Conservation (phyloP, 106 monocot species). For the Agapanthus africanus region DNA sequence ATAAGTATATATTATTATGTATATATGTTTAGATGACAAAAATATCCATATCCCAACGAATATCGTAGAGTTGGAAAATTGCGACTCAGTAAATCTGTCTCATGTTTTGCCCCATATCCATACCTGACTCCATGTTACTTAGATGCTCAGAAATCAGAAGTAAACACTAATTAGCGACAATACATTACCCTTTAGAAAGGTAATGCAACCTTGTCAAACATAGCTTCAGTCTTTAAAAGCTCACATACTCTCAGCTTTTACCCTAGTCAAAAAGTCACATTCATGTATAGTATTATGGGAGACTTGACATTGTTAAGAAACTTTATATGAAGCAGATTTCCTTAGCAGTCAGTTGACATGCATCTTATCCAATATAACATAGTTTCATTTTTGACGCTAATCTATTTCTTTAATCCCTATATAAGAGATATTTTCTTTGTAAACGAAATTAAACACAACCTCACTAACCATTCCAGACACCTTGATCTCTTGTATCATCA, state of each 20-base stretch:
- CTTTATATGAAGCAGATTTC: not conserved
- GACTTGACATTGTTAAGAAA: not conserved
- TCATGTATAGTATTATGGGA: no score
- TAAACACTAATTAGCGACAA: not conserved
- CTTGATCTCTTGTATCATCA: conserved; percentile 44
- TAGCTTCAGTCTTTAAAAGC: not conserved
- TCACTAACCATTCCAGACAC: conserved; percentile 79
- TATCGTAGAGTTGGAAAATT: no score
- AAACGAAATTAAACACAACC: not conserved
- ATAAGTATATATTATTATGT: no score
- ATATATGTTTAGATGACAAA: no score
- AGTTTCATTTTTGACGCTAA: not conserved
- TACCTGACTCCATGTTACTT: no score
- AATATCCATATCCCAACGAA: no score
- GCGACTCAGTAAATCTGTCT: no score
- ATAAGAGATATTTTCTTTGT: not conserved
- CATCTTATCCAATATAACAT: not conserved
- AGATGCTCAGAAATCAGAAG: no score
- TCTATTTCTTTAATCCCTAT: not conserved
- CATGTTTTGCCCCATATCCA: no score
- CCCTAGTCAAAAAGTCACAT: not conserved
- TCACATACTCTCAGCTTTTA: not conserved
- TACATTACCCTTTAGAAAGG: not conserved
- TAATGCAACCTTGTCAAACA: not conserved
- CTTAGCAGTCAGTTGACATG: not conserved